Base-by-base conservation (phyloP, 179 eudicot species). In the Beta corolliflora region DNA sequence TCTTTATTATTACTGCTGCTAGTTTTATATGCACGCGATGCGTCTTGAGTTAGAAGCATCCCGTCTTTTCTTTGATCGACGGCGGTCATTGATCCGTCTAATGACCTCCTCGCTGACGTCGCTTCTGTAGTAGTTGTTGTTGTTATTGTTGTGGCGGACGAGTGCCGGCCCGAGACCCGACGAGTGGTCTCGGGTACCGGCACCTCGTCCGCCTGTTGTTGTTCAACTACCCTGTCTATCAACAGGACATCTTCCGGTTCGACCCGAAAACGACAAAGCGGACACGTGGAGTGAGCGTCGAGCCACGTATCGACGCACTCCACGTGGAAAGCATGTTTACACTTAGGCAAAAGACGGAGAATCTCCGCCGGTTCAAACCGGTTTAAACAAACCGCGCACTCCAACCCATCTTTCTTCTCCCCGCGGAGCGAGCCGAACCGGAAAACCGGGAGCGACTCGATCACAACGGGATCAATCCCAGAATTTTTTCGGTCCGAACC, bases 221-320 rank as follows among this genome's bases (percentile, higher is more conserved):
- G 78, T 2, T 29, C 31, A 9, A 13, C 19, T 44, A 25, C 29
- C 41, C 79, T 68, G 46, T 84, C 84, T 5, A 93, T 56, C 2
- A 93, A 81, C 18, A 95, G 89, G 0, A 93, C 83, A 75, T 95
- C 98, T 54, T 92, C 97, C 67, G 97, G 98, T 80, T 90, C 97
- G 73, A 95, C 97, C 41, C 92, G 86, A 82, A 86, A 88, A 1
- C 98, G 92, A 69, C 98, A 93, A 4, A 93, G 91, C 0, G 98
- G 98, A 78, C 98, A 93, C 45, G 98, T 92, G 67, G 94, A 89
- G 83, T 93, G 98, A 0, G 90, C 88, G 61, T 93, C 98, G 9
- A 93, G 97, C 98, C 98, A 93, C 9, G 97, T 93, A 36, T 93
- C 98, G 0, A 93, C 88, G 48, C 98, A 93, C 82, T 93, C 98